These are phyloP conservation scores for Paraleonurus japonicus DNA, from an alignment of 257 asterid species.

Conservation along the genomic window DNA sequence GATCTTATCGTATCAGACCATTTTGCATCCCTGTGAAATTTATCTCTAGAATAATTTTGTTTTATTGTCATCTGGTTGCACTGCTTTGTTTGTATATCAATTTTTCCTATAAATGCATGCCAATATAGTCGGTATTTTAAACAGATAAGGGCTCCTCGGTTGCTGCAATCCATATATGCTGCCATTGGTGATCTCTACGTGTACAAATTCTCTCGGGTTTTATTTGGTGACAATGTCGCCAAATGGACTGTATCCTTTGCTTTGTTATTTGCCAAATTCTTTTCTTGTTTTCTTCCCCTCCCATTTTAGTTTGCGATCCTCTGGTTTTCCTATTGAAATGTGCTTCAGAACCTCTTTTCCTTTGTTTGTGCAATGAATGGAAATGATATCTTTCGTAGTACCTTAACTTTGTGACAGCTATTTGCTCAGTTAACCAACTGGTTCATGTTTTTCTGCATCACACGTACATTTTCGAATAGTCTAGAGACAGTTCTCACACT, in stretches of 20 bases:
- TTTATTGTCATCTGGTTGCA: neutral
- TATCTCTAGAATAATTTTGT: neutral
- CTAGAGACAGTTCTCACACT: conserved; percentile 86
- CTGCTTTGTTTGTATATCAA: neutral
- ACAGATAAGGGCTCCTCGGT: conserved; percentile 83
- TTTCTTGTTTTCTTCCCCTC: neutral
- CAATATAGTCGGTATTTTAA: conserved; percentile 9
- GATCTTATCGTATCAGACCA: neutral
- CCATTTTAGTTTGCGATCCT: neutral
- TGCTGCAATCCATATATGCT: conserved; percentile 75
- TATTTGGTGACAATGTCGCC: conserved; percentile 65
- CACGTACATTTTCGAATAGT: conserved; percentile 84
- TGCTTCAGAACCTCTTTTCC: neutral
- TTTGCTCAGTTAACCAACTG: conserved; percentile 82
- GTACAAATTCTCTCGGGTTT: conserved; percentile 59
- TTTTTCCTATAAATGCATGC: neutral
- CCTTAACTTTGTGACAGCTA: conserved; percentile 73
- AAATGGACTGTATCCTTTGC: conserved; percentile 85
- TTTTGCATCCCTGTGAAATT: neutral
- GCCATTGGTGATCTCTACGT: conserved; percentile 82
- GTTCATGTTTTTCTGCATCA: conserved; percentile 94
- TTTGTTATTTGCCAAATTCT: neutral
- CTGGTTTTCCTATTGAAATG: neutral
- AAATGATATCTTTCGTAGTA: conserved; percentile 19
- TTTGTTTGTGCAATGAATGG: neutral